Evolutionary conservation across 2,329 filamentous ascomycete genomes (phyloP), one percentile per base, ranked within the genome.

Genomic region (Cladophialophora psammophila): DNA sequence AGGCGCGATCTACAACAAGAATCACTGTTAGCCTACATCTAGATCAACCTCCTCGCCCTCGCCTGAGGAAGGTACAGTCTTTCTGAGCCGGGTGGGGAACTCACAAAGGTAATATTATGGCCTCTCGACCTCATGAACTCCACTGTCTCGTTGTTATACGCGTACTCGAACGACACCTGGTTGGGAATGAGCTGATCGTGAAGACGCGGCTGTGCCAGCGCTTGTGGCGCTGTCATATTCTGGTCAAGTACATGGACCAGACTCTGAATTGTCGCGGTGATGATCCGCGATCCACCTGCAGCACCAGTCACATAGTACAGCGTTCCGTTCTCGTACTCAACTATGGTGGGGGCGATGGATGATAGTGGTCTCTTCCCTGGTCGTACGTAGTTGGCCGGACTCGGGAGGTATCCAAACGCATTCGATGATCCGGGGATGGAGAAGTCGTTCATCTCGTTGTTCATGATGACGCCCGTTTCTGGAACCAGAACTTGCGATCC

Each of bases 181-280:
- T 93, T 90, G 0, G 93, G 93, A 61, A 93, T 82, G 9, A 96
- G 81, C 79, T 96, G 93, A 75, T 96, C 92, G 75, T 96, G 93
- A 26, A 96, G 80, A 8, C 93, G 83, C 0, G 91, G 91, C 73
- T 85, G 78, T 0, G 81, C 82, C 13, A 96, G 82, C 0, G 92
- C 90, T 59, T 90, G 81, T 0, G 80, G 77, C 5, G 89, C 83
- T 0, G 84, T 86, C 78, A 89, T 81, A 13, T 82, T 81, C 69
- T 87, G 84, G 73, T 94, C 90, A 2, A 96, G 80, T 5, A 92
- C 84, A 74, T 92, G 86, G 80, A 91, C 90, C 5, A 93, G 80
- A 45, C 89, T 88, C 75, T 93, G 91, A 7, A 92, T 84, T 0
- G 91, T 94, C 2, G 91, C 81, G 0, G 92, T 94, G 75, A 94